Conservation (phyloP, 345 rosid species). For the Ceriops zippeliana region DNA sequence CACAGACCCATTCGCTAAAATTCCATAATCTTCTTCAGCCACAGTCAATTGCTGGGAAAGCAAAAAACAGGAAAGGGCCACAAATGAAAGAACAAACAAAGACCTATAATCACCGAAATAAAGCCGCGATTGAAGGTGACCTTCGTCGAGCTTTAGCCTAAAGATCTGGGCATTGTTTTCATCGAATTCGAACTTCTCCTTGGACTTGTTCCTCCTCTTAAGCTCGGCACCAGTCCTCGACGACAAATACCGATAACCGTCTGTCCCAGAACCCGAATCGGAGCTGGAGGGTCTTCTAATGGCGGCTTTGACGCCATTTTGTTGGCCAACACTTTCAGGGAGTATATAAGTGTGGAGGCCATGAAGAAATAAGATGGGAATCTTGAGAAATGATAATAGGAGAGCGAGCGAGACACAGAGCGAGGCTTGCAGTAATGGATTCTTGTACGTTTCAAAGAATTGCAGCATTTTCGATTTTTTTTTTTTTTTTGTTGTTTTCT, state of each 20-base stretch:
- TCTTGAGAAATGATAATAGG: conserved; percentile 49
- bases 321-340: conserved; percentile 66
- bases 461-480: conserved; percentile 22
- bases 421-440: conserved; percentile 45
- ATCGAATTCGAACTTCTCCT: conserved; percentile 77
- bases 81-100: conserved; percentile 38
- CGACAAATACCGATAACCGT: conserved; percentile 32
- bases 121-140: conserved; percentile 66
- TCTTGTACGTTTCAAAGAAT: conserved; percentile 44
- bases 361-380: conserved; percentile 60
- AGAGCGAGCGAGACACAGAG: conserved; percentile 43
- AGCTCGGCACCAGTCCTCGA: conserved; percentile 37
- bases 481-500: background rate
- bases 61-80: conserved; percentile 47
- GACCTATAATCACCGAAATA: conserved; percentile 54
- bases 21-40: conserved; percentile 28
- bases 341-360: conserved; percentile 84
- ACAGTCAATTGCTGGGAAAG: conserved; percentile 42
- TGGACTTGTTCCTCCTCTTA: conserved; percentile 54
- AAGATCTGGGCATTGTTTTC: conserved; percentile 94
- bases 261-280: conserved; percentile 31
- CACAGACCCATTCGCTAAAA: conserved; percentile 51
- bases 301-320: conserved; percentile 55
- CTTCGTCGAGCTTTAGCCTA: conserved; percentile 74
- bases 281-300: conserved; percentile 57